Evolutionary conservation across 225 moss, liverwort and hornwort species (phyloP).

Genomic region (Sphagnum tenellum): DNA sequence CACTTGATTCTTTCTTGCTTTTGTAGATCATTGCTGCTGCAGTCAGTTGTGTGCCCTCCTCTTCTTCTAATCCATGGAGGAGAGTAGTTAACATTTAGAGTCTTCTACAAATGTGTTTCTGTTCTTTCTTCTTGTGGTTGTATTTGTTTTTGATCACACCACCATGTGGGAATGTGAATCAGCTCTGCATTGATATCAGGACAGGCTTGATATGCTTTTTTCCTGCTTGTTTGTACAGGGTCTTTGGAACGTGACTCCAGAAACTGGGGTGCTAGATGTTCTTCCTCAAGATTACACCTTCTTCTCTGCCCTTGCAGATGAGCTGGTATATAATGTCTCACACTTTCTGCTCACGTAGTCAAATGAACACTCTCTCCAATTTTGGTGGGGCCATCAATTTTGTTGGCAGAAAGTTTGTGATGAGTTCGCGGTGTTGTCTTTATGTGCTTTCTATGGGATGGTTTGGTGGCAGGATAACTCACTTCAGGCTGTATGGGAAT

Average conservation of each 20-base stretch:
- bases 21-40: too few species aligned
- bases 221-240: constrained; percentile 17
- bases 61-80: background rate
- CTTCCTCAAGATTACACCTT: constrained; percentile 44
- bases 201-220: background rate
- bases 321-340: constrained; percentile 16
- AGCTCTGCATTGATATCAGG: too few species aligned
- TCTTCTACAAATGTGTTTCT: constrained; percentile 9
- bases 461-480: constrained; percentile 32
- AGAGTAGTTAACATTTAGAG: constrained; percentile 5
- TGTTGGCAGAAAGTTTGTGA: too few species aligned
- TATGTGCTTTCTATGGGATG: too few species aligned
- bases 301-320: constrained; percentile 38
- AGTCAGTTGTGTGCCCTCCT: too few species aligned
- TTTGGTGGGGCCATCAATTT: too few species aligned
- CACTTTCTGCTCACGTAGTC: background rate
- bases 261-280: constrained; percentile 32
- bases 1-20: background rate
- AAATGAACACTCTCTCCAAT: too few species aligned
- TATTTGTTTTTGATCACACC: background rate
- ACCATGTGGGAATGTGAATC: constrained; percentile 6
- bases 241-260: constrained; percentile 44
- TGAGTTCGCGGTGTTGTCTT: too few species aligned
- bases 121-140: background rate
- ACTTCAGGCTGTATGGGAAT: constrained; percentile 30